Base-by-base conservation (phyloP, 306 rosid genomes). In the Glycine soja region DNA sequence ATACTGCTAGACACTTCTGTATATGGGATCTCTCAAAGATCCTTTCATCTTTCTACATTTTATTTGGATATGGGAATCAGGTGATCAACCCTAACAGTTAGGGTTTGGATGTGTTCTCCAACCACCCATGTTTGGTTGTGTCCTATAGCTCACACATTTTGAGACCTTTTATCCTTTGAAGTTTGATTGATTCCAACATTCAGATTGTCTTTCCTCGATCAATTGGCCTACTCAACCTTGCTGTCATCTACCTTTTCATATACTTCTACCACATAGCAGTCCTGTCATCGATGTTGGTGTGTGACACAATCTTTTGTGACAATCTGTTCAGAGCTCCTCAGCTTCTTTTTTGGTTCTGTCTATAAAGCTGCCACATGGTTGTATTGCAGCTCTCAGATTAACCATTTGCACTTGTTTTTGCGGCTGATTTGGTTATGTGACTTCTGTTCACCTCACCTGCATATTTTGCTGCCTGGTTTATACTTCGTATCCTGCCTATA, bases 251-350 rank as follows among this genome's bases (percentile, higher is more conserved):
- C 75, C 73, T 72, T 80, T 42, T 43, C 63, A 62, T 38, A 24
- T 54, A 8, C 62, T 72, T 65, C 65, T 14, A 68, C 63, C 15
- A 56, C 71, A 34, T 66, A 34, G 46, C 32, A 56, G 48, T 64
- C 32, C 15, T 56, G 65, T 74, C 46, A 30, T 54, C 1, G 4
- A 75, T 0, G 12, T 58, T 48, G 47, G 81, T 19, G 61, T 45
- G 56, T 81, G 80, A 54, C 70, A 74, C 80, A 59, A 70, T 69
- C 19, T 68, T 68, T 57, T 79, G 19, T 11, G 14, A 34, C 51
- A 74, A 62, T 69, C 59, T 58, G 10, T 70, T 34, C 72, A 80
- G 71, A 58, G 24, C 61, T 46, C 10, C 11, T 32, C 45, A 16
- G 34, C 43, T 32, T 70, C n/a, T 10, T 8, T 32, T 32, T 70